Evolutionary conservation across 805 yeast species (phyloP).

Genomic region (Diddensiella transvaalensis): DNA sequence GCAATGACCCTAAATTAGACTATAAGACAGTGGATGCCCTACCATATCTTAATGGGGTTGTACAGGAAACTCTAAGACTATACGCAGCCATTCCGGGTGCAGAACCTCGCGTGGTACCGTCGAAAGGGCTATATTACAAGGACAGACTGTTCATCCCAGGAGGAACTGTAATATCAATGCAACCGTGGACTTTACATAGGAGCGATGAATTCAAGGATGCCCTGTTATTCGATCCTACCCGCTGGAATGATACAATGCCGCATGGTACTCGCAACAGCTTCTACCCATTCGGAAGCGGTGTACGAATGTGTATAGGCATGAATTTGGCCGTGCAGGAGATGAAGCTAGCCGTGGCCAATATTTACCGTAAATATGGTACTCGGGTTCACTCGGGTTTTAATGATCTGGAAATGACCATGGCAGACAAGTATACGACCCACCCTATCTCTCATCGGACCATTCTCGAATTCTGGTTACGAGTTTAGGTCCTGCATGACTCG

Average conservation of each 20-base stretch:
- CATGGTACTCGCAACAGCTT: conserved; percentile 40
- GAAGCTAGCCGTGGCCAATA: conserved; percentile 51
- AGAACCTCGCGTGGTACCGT: conserved; percentile 56
- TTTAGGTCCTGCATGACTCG: too few species aligned
- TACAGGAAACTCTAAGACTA: conserved; percentile 57
- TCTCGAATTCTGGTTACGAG: conserved; percentile 29
- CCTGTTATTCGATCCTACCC: conserved; percentile 50
- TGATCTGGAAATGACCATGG: conserved; percentile 53
- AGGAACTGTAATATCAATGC: conserved; percentile 57
- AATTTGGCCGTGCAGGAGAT: conserved; percentile 64
- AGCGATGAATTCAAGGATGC: conserved; percentile 49
- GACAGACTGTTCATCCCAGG: conserved; percentile 40
- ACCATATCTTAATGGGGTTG: conserved; percentile 57
- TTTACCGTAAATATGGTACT: conserved; percentile 36
- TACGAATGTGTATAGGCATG: conserved; percentile 73
- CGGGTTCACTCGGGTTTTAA: conserved; percentile 31
- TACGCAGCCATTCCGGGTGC: conserved; percentile 74
- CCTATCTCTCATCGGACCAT: conserved; percentile 53
- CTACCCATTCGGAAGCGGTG: conserved; percentile 71
- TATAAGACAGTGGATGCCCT: conserved; percentile 43
- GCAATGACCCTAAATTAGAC: conserved; percentile 1
- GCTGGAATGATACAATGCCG: conserved; percentile 50
- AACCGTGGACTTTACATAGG: conserved; percentile 64
- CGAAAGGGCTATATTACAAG: conserved; percentile 18
- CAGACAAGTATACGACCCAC: conserved; percentile 53